Evolutionary conservation across 2,329 filamentous ascomycete species (phyloP).

Genomic region (Xylariaceae sp.): DNA sequence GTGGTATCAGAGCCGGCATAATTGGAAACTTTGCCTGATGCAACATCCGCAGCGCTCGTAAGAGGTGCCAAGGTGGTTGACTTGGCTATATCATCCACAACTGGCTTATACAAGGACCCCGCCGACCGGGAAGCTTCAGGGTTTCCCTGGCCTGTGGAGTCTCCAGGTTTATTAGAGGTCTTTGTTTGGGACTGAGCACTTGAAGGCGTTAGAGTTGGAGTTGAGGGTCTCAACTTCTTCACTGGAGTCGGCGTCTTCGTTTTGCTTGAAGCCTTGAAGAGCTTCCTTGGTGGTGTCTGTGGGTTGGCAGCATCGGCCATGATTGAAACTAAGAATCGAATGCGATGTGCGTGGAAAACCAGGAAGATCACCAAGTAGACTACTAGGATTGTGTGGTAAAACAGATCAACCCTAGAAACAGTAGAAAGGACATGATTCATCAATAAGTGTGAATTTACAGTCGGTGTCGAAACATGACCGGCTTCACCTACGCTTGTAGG

Average conservation of each 20-base stretch:
- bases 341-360: constrained; percentile 25
- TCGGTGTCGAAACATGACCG: neutral
- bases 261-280: constrained; percentile 39
- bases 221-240: constrained; percentile 22
- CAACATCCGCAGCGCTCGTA: constrained; percentile 15
- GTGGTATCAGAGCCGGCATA: constrained; percentile 24
- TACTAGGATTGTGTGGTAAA: constrained; percentile 28
- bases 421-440: constrained; percentile 19
- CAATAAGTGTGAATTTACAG: constrained; percentile 4
- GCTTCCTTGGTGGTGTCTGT: constrained; percentile 36
- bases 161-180: neutral
- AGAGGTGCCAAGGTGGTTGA: constrained; percentile 27
- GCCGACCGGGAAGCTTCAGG: neutral
- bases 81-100: constrained; percentile 14
- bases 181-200: constrained; percentile 8
- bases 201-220: constrained; percentile 22
- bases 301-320: constrained; percentile 35
- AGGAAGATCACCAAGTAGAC: constrained; percentile 31
- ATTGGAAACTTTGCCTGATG: constrained; percentile 14
- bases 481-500: constrained; percentile 4
- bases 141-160: neutral
- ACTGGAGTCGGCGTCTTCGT: constrained; percentile 36
- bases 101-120: neutral
- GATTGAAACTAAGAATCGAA: constrained; percentile 19
- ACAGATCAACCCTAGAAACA: constrained; percentile 20